Percentiles rank a stretch among this genome's conserved stretches.
These are phyloP conservation scores for Cerrena zonata DNA, from an alignment of 1,284 basidiomycete genomes.

Conservation along the genomic window DNA sequence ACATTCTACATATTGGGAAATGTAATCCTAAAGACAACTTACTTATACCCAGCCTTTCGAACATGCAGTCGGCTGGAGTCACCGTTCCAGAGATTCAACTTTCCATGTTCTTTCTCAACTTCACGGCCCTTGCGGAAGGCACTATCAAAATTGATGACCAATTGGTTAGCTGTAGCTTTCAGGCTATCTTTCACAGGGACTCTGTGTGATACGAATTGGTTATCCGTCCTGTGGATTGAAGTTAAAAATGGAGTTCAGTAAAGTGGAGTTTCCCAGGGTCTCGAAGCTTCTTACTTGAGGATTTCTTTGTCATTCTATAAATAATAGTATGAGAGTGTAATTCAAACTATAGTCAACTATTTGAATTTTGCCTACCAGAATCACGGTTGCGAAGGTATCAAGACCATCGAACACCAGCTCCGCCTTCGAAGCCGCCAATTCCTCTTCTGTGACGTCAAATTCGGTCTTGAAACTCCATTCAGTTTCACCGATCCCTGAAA, in stretches of 20 bases:
- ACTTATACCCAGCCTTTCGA: constrained; percentile 86
- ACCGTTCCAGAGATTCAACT: constrained; percentile 75
- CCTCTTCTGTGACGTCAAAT: constrained; percentile 48
- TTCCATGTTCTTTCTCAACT: constrained; percentile 57
- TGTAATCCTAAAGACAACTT: constrained; percentile 17
- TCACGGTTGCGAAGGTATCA: constrained; percentile 75
- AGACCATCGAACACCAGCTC: constrained; percentile 84
- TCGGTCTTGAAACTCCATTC: constrained; percentile 79
- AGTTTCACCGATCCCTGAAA: constrained; percentile 78
- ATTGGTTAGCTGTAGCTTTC: constrained; percentile 56
- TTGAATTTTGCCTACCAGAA: constrained; percentile 45
- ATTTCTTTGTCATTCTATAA: constrained; percentile 65
- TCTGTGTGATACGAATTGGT: constrained; percentile 75
- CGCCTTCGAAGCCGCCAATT: constrained; percentile 42
- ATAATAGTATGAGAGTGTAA: background rate
- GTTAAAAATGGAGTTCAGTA: background rate
- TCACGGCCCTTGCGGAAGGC: constrained; percentile 69
- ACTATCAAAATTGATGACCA: constrained; percentile 68
- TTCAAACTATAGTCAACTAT: background rate
- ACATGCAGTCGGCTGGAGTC: constrained; percentile 82
- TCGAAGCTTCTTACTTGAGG: constrained; percentile 42
- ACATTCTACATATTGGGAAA: no score
- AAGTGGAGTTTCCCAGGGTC: background rate
- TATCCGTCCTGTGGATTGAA: constrained; percentile 45
- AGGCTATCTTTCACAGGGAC: constrained; percentile 51